Evolutionary conservation across 2,329 filamentous ascomycete species (phyloP).

Genomic region (Dothidotthia symphoricarpi): DNA sequence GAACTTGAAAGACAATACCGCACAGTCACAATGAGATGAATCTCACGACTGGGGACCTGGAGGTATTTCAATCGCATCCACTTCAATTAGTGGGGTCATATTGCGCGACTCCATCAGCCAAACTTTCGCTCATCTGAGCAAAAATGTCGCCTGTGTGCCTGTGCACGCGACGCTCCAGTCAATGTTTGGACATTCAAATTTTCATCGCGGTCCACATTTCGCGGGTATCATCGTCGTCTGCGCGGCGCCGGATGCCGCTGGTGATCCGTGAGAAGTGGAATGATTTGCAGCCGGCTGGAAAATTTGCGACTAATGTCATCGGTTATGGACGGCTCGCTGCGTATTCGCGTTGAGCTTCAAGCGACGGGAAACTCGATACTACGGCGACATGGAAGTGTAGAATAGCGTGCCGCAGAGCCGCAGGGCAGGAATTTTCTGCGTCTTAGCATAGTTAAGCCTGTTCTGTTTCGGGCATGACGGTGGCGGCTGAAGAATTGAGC

Average conservation of each 20-base stretch:
- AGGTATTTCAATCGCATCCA: constrained; percentile 25
- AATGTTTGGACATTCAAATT: constrained; percentile 28
- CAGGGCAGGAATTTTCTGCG: constrained; percentile 29
- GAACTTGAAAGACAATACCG: constrained; percentile 9
- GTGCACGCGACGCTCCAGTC: constrained; percentile 25
- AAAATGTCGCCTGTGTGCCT: not conserved
- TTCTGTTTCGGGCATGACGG: constrained; percentile 12
- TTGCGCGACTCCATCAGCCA: constrained; percentile 14
- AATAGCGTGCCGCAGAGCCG: constrained; percentile 5
- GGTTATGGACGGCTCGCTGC: constrained; percentile 26
- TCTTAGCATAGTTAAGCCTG: constrained; percentile 12
- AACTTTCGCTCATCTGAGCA: constrained; percentile 23
- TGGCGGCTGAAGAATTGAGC: constrained; percentile 15
- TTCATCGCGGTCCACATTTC: constrained; percentile 34
- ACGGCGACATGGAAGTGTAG: constrained; percentile 5
- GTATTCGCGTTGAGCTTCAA: constrained; percentile 9
- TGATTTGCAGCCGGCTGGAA: constrained; percentile 23
- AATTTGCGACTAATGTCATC: constrained; percentile 21
- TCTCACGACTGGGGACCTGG: constrained; percentile 13
- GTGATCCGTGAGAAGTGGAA: constrained; percentile 19
- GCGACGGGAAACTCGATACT: constrained; percentile 9
- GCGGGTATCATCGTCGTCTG: constrained; percentile 16
- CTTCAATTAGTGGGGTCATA: constrained; percentile 19
- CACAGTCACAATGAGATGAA: constrained; percentile 16
- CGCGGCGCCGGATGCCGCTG: constrained; percentile 16